These are phyloP conservation scores for Fusarium sp. DNA, from an alignment of 2,329 filamentous ascomycete genomes.

Conservation along the genomic window DNA sequence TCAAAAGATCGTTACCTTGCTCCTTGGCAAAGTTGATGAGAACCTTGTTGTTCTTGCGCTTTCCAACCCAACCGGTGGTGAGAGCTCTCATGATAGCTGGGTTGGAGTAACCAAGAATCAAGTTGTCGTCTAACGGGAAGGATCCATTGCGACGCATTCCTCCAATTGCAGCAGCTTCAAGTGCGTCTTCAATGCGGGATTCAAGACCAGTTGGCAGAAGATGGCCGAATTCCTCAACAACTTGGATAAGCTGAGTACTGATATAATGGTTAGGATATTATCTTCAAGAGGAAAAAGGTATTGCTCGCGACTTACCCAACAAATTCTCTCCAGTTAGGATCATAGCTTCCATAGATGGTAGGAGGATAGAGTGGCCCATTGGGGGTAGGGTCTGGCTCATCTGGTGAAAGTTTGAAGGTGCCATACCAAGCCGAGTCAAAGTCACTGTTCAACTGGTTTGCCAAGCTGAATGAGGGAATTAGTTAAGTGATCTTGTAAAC, in stretches of 20 bases:
- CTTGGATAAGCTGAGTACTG: constrained; percentile 11
- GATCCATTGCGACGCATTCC: constrained; percentile 25
- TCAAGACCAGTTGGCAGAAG: constrained; percentile 7
- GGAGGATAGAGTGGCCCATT: constrained; percentile 13
- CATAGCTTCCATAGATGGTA: constrained; percentile 13
- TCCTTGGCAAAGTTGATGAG: constrained; percentile 54
- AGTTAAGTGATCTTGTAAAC: accelerated
- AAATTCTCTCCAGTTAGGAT: constrained; percentile 23
- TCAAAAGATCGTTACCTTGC: constrained; percentile 48
- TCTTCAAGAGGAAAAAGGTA: accelerated
- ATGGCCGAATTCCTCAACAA: constrained; percentile 11
- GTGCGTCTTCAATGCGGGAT: constrained; percentile 9
- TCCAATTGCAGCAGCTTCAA: constrained; percentile 13
- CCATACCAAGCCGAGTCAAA: constrained; percentile 21
- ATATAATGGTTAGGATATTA: accelerated
- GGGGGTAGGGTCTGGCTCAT: constrained; percentile 19
- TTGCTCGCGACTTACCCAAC: neutral
- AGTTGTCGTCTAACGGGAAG: constrained; percentile 1
- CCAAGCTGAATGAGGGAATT: neutral
- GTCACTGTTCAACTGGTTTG: constrained; percentile 15
- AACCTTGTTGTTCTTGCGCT: constrained; percentile 52
- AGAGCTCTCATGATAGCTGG: constrained; percentile 57
- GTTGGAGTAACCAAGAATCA: constrained; percentile 56
- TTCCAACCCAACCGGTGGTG: constrained; percentile 57
- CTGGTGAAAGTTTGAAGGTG: constrained; percentile 17